Base-by-base conservation (phyloP, 2,329 filamentous ascomycete species). In the Curvularia sp. region DNA sequence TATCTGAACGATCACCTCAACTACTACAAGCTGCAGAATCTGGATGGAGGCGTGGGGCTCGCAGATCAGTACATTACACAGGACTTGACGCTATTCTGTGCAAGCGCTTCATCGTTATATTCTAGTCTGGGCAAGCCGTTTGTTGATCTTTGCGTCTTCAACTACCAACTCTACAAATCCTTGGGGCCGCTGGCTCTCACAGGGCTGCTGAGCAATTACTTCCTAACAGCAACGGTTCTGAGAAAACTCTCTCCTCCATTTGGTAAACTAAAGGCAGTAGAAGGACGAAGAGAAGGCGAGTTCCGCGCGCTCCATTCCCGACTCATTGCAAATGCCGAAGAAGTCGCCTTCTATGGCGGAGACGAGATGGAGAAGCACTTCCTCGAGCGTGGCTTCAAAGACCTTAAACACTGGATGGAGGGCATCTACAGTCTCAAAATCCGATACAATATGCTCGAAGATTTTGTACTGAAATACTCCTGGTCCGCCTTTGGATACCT, bases 401-500 rank as follows among this genome's bases (percentile, higher is more conserved):
- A 94, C 46, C 83, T 99, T 27, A 95, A 95, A 77, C 89, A 87
- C 63, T 97, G 93, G 91, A 98, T 99, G 94, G 95, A 99, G 76
- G 90, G 92, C 43, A 97, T 99, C 64, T 99, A 99, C 79, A 93
- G 93, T 77, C 87, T 98, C 65, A 97, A 97, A 64, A 97, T 99
- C 65, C 89, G 93, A 15, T 99, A 99, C 81, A 99, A 98, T 75
- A 99, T 99, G 81, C 87, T 99, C 0, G 95, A 99, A 75, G 95
- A 99, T 75, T 97, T 99, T 71, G 92, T 99, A 48, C 82, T 99
- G 59, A 99, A 99, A 77, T 99, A 99, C 75, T 95, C 92, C 65
- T 99, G 95, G 95, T 98, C 93, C 63, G 95, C 95, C 0, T 97
- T 97, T 73, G 95, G 95, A 34, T 99, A 99, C 72, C 84, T 98